These are phyloP conservation scores for Tricholoma furcatifolium DNA, from an alignment of 768 basidiomycete genomes.

Conservation along the genomic window DNA sequence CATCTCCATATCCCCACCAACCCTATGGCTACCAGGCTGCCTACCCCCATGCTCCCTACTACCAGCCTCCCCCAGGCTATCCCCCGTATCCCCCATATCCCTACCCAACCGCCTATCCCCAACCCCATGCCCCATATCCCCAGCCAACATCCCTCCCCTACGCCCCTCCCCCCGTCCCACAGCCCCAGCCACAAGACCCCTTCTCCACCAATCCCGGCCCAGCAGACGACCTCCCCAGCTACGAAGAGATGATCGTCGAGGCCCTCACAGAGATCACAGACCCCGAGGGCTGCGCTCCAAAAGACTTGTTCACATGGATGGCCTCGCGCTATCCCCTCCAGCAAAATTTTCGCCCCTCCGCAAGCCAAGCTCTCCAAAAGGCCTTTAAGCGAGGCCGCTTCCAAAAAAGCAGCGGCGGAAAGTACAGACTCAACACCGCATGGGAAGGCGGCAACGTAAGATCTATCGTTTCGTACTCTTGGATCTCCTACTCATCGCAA, in stretches of 20 bases:
- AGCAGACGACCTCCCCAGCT: slow-evolving; percentile 70
- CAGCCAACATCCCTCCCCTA: slow-evolving; percentile 18
- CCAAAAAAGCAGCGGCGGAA: slow-evolving; percentile 70
- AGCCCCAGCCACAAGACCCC: slow-evolving; percentile 20
- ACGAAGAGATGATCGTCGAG: slow-evolving; percentile 91
- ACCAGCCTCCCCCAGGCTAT: slow-evolving; percentile 48
- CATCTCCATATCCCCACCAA: slow-evolving; percentile 47
- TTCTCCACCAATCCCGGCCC: slow-evolving; percentile 21
- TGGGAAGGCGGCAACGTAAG: slow-evolving; percentile 86
- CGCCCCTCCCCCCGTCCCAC: slow-evolving; percentile 30
- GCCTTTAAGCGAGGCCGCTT: slow-evolving; percentile 81
- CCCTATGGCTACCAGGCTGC: slow-evolving; percentile 58
- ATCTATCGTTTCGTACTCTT: slow-evolving; percentile 9
- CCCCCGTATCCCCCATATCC: slow-evolving; percentile 32
- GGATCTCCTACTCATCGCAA: background rate
- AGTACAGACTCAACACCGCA: slow-evolving; percentile 69
- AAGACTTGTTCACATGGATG: slow-evolving; percentile 84
- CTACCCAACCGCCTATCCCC: slow-evolving; percentile 17
- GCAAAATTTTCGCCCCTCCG: slow-evolving; percentile 87
- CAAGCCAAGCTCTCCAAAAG: slow-evolving; percentile 86
- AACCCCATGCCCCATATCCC: slow-evolving; percentile 14
- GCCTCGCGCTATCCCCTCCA: slow-evolving; percentile 77
- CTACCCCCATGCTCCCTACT: slow-evolving; percentile 71
- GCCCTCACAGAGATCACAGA: slow-evolving; percentile 67
- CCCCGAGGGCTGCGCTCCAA: slow-evolving; percentile 79